Base-by-base conservation (phyloP, 1,284 basidiomycete genomes). In the Stygiomarasmius scandens region DNA sequence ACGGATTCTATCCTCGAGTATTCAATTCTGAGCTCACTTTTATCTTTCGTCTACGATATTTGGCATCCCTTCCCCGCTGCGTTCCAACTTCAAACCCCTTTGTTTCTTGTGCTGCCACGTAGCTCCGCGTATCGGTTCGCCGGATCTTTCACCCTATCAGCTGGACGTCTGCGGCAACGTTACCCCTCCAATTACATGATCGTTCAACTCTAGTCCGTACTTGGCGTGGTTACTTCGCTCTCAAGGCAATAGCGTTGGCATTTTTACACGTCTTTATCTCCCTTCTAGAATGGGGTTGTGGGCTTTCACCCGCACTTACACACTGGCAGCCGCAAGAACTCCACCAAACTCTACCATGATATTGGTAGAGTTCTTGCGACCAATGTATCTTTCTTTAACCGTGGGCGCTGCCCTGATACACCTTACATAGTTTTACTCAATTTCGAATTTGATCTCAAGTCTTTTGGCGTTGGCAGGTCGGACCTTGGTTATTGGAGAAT, bases 91-190 rank as follows among this genome's bases (percentile, higher is more conserved):
- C 4, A 23, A 11, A 4, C 46, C 27, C 4, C 24, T 32, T n/a
- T 20, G 16, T 16, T 32, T 27, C 9, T 49, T 19, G 10, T 49
- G 27, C 3, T 49, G 9, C 25, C 48, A 32, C 32, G 25, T 49
- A 29, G 12, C 20, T 29, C 27, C 9, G 20, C 20, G 14, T 29
- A n/a, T 32, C 48, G 19, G 29, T 32, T 29, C 48, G 14, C 48
- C 48, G 48, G 48, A 49, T 49, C 48, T 49, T 27, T 49, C 48
- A 29, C 25, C 48, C 48, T 49, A 49, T 49, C 24, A 32, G 48
- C 12, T 27, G 27, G 23, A 11, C 48, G 46, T 14, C 2, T 27
- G 46, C 46, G 27, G 46, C 22, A 16, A 32, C 38, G 32, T n/a
- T 4, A 41, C 38, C 38, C 14, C n/a, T 19, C n/a, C 14, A 41